Conservation (phyloP, 495 filamentous ascomycete genomes). For the Penicillium angulare region DNA sequence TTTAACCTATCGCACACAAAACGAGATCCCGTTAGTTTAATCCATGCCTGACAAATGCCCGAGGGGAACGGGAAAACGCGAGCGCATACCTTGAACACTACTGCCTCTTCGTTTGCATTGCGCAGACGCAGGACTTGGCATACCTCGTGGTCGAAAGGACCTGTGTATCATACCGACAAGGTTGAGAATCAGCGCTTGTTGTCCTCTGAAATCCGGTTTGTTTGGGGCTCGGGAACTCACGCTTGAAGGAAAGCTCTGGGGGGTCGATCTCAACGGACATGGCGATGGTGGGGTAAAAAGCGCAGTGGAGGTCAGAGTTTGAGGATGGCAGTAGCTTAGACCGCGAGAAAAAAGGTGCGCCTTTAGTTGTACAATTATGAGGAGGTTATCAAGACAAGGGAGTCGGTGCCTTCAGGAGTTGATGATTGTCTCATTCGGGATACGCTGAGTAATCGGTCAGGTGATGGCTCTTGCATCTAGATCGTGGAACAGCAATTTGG, state of each 20-base stretch:
- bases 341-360: slow-evolving; percentile 12
- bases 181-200: slow-evolving; percentile 14
- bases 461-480: slow-evolving; percentile 19
- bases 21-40: slow-evolving; percentile 18
- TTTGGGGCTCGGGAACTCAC: slow-evolving; percentile 50
- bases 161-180: slow-evolving; percentile 42
- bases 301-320: not conserved
- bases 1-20: slow-evolving; percentile 69
- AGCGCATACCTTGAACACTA: slow-evolving; percentile 88
- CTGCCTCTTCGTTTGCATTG: slow-evolving; percentile 73
- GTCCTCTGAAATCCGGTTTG: not conserved
- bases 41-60: slow-evolving; percentile 12
- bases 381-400: slow-evolving; percentile 13
- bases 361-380: not conserved
- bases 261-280: slow-evolving; percentile 97
- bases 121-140: slow-evolving; percentile 76
- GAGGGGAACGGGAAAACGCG: not conserved
- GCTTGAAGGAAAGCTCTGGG: slow-evolving; percentile 85
- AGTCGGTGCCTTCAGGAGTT: slow-evolving; percentile 26
- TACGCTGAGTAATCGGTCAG: slow-evolving; percentile 28
- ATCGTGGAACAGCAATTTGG: not conserved
- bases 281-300: slow-evolving; percentile 26
- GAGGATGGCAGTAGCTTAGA: not conserved
- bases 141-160: slow-evolving; percentile 90
- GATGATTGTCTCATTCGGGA: slow-evolving; percentile 23